Evolutionary conservation across 305 asterid genomes (phyloP).

Genomic region (Lippia alba): DNA sequence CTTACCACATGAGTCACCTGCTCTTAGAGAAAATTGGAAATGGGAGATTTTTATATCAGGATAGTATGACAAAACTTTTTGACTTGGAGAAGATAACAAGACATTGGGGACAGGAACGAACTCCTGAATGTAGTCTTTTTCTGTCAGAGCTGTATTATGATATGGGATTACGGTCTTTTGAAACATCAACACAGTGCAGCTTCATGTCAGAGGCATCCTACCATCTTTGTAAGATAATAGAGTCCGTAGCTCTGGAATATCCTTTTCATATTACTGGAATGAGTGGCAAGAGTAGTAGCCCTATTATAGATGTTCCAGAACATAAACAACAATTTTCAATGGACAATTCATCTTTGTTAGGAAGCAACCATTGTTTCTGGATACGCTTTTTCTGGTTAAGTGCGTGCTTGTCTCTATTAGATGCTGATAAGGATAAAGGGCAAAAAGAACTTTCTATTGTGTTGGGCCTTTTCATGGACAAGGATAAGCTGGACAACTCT

Average conservation of each 20-base stretch:
- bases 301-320: conserved; percentile 43
- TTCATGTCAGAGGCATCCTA: conserved; percentile 80
- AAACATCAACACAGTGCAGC: conserved; percentile 48
- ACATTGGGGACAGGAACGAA: conserved; percentile 83
- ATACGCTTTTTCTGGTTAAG: conserved; percentile 94
- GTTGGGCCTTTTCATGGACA: conserved; percentile 63
- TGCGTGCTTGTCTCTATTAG: conserved; percentile 76
- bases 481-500: conserved; percentile 50
- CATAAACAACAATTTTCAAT: conserved; percentile 39
- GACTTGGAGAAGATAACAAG: conserved; percentile 91
- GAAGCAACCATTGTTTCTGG: conserved; percentile 75
- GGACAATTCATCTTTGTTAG: conserved; percentile 50
- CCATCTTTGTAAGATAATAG: conserved; percentile 92
- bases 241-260: conserved; percentile 71
- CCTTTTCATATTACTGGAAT: conserved; percentile 53
- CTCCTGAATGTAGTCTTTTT: conserved; percentile 86
- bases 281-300: conserved; percentile 40
- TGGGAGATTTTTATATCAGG: conserved; percentile 58
- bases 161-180: conserved; percentile 68
- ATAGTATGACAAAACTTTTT: conserved; percentile 61
- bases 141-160: conserved; percentile 94
- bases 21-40: conserved; percentile 84
- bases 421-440: conserved; percentile 80
- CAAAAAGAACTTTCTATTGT: conserved; percentile 73
- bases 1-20: conserved; percentile 84